Conservation (phyloP, 441 rosid species). For the Isatis lusitanica region DNA sequence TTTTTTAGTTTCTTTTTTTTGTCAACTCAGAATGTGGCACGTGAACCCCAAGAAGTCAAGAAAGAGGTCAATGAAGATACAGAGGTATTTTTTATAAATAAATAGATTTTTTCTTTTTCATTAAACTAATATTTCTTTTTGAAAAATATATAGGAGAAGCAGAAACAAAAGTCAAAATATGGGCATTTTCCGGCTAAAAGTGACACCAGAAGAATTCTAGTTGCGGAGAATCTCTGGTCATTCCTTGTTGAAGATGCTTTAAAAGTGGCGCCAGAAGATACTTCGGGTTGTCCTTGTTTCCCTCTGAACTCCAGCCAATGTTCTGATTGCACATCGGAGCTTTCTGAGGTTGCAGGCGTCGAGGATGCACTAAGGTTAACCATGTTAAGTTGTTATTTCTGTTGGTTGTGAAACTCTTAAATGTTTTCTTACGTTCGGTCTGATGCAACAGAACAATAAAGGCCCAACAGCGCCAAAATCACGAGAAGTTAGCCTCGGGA, state of each 20-base stretch:
- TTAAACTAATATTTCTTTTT: no score
- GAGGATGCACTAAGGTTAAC: slow-evolving; percentile 86
- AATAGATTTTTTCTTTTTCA: no score
- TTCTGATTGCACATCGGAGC: slow-evolving; percentile 67
- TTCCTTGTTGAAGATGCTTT: slow-evolving; percentile 84
- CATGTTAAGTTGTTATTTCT: slow-evolving; percentile 18
- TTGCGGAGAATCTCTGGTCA: slow-evolving; percentile 89
- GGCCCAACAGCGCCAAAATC: slow-evolving; percentile 84
- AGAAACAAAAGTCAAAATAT: no score
- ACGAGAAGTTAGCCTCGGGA: slow-evolving; percentile 79
- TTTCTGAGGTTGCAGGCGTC: slow-evolving; percentile 88
- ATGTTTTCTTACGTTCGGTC: slow-evolving; percentile 39
- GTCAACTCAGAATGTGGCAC: no score
- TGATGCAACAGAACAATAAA: slow-evolving; percentile 69
- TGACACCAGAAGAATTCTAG: slow-evolving; percentile 60
- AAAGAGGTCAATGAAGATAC: no score
- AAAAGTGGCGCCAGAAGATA: slow-evolving; percentile 67
- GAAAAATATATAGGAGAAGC: no score
- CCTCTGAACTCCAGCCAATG: slow-evolving; percentile 66
- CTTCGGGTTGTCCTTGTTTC: slow-evolving; percentile 56
- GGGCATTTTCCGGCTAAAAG: no score
- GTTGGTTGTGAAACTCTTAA: slow-evolving; percentile 15
- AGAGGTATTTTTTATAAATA: no score
- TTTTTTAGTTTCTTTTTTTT: no score
- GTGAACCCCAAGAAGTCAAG: no score